phyloP scores from a whole-genome alignment of 345 rosid species.

The Cardamine chenopodiifolia region DNA sequence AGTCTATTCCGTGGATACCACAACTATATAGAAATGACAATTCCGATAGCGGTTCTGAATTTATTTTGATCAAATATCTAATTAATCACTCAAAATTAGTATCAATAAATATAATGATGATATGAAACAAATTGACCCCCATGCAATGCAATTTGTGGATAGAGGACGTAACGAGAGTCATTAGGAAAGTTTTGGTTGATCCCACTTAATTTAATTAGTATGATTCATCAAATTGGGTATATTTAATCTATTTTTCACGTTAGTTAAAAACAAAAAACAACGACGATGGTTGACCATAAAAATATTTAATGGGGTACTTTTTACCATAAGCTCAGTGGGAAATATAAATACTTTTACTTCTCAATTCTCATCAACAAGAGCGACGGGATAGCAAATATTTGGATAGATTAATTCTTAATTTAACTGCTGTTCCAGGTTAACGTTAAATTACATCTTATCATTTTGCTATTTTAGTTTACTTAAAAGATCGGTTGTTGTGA shows the following conservation, averaged over 20 bases:
- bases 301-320: slow-evolving; percentile 8
- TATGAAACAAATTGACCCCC: slow-evolving; percentile 11
- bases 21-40: not conserved
- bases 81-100: not conserved
- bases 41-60: slow-evolving; percentile 1
- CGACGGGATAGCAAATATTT: slow-evolving; percentile 31
- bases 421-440: slow-evolving; percentile 12
- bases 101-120: not conserved
- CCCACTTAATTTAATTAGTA: slow-evolving; percentile 19
- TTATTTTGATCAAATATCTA: not conserved
- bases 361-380: slow-evolving; percentile 32
- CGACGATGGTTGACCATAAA: slow-evolving; percentile 31
- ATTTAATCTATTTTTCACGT: slow-evolving; percentile 9
- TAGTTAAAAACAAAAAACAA: not conserved
- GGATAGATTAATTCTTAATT: slow-evolving; percentile 15
- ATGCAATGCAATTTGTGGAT: slow-evolving; percentile 38
- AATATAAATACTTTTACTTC: slow-evolving; percentile 20
- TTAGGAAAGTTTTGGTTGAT: slow-evolving; percentile 26
- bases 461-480: slow-evolving; percentile 6
- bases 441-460: not conserved
- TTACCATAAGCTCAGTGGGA: slow-evolving; percentile 26
- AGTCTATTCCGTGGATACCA: not conserved
- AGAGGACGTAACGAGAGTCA: slow-evolving; percentile 23
- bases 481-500: not conserved
- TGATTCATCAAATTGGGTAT: slow-evolving; percentile 28